Evolutionary conservation across 257 asterid genomes (phyloP).

Genomic region (Fraxinus pennsylvanica): DNA sequence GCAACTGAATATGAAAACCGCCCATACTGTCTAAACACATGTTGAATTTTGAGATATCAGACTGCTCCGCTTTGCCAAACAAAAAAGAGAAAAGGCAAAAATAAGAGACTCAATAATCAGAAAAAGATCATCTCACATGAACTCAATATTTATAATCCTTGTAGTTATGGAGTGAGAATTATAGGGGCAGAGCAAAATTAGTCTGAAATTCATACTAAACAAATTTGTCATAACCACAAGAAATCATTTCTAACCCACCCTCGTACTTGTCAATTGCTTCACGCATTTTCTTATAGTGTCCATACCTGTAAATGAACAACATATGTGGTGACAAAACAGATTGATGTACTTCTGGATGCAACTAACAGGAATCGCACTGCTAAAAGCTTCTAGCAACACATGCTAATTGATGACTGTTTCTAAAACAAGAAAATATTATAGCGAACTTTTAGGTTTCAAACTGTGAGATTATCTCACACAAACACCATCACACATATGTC

Average conservation of each 20-base stretch:
- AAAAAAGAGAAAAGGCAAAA: too few species aligned
- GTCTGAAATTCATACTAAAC: too few species aligned
- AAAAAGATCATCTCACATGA: too few species aligned
- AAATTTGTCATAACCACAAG: conserved; percentile 93
- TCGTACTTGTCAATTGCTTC: conserved; percentile 82
- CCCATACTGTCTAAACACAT: neutral
- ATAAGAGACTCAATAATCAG: too few species aligned
- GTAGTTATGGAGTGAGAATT: too few species aligned
- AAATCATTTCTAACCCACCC: conserved; percentile 88
- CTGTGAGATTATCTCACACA: neutral
- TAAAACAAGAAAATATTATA: neutral
- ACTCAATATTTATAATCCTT: too few species aligned
- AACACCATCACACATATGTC: neutral
- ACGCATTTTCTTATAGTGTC: conserved; percentile 72
- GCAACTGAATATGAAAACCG: neutral
- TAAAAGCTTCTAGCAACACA: conserved; percentile 1
- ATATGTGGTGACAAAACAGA: conserved; percentile 19
- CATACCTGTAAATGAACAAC: conserved; percentile 52
- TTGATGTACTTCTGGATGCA: conserved; percentile 7
- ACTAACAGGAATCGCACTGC: conserved; percentile 4
- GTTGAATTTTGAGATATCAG: neutral
- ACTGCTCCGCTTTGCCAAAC: too few species aligned
- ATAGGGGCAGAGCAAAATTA: too few species aligned
- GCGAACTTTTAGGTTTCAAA: neutral
- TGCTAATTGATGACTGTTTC: neutral